These are phyloP conservation scores for Citrullus colocynthis DNA, from an alignment of 306 rosid genomes.

Conservation along the genomic window DNA sequence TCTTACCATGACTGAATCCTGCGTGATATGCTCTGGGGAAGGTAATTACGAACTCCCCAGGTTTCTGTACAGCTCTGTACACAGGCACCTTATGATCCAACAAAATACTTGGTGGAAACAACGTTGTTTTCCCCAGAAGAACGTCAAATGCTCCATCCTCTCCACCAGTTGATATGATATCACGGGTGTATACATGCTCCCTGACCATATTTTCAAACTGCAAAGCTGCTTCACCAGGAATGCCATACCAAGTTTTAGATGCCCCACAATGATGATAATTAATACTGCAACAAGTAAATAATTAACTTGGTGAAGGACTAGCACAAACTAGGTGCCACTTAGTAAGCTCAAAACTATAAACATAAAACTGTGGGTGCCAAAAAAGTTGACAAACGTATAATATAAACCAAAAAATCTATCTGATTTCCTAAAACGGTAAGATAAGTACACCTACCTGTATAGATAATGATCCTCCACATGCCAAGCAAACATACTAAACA, in stretches of 20 bases:
- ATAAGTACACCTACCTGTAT: conserved; percentile 49
- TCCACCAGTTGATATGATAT: conserved; percentile 72
- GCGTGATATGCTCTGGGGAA: conserved; percentile 96
- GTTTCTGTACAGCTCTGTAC: conserved; percentile 88
- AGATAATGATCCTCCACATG: conserved; percentile 97
- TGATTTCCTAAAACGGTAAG: background rate
- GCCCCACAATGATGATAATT: conserved; percentile 99
- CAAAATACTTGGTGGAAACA: conserved; percentile 84
- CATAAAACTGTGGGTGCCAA: background rate
- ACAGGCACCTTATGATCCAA: conserved; percentile 78
- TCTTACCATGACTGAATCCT: conserved; percentile 92
- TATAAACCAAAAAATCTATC: background rate
- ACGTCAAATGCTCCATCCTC: conserved; percentile 98
- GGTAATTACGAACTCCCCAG: conserved; percentile 85
- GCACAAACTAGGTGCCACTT: background rate
- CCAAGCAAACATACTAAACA: conserved; percentile 98
- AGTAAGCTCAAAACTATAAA: background rate
- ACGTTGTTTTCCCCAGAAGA: conserved; percentile 84
- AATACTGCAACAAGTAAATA: conserved; percentile 49
- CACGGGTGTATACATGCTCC: conserved; percentile 75
- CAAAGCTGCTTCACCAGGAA: conserved; percentile 86
- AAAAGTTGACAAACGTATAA: background rate
- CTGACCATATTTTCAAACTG: conserved; percentile 86
- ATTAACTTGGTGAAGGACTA: conserved; percentile 2
- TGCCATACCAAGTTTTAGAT: conserved; percentile 97